Base-by-base conservation (phyloP, 306 rosid genomes). In the Comarum palustre region DNA sequence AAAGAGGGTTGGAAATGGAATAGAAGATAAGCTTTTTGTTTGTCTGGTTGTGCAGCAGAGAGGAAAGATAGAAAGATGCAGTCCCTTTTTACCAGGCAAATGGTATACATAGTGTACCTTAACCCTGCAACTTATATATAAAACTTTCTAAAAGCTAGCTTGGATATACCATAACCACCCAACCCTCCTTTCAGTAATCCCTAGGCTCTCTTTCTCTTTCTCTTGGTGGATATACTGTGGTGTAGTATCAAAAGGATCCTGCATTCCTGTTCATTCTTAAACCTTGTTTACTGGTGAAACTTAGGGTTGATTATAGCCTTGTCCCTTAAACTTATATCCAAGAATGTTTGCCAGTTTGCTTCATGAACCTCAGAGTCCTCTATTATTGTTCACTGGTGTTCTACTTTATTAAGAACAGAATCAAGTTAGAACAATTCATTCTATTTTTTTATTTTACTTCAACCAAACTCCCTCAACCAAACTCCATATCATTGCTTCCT, bases 121-220 rank as follows among this genome's bases (percentile, higher is more conserved):
- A 84, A 87, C 83, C 75, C 92, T 90, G 96, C 97, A 82, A 89
- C 95, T 86, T 67, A 78, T 77, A 55, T 72, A 77, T 75, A 80
- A 2, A 84, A 82, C 99, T 91, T 95, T 95, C 91, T 87, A 88
- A 95, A 91, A 91, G 96, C 85, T 86, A 69, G 84, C 87, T 84
- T 87, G 86, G 90, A 86, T 87, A 94, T 90, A 80, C 96, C 87
- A 84, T 88, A 80, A 81, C 77, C 84, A 80, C 81, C 86, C 85
- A 84, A 76, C 75, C 82, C 73, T 85, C 57, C 97, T 90, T 90
- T 95, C 75, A 81, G 84, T 88, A 90, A 90, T 95, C 96, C 97
- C 96, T 47, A 90, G 80, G 92, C 58, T 34, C 79, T 64, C 58
- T n/a, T n/a, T 17, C 74, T 68, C 67, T 80, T 36, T 55, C 42